These are phyloP conservation scores for Phialophora tarda DNA, from an alignment of 2,329 filamentous ascomycete species.

Conservation along the genomic window DNA sequence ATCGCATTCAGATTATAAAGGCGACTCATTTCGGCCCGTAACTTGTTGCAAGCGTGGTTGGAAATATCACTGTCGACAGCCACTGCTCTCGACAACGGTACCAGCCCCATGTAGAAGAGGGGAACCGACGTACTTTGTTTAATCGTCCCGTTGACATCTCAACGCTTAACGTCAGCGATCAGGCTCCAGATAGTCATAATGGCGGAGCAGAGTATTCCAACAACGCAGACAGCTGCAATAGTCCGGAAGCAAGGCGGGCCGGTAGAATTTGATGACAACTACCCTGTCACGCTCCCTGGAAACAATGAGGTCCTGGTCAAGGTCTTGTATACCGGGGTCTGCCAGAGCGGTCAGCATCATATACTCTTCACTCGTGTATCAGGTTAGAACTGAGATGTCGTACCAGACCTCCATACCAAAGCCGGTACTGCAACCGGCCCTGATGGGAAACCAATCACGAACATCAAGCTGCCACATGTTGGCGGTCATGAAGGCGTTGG, in stretches of 20 bases:
- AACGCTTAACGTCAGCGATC: not conserved
- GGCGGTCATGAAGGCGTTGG: constrained; percentile 55
- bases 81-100: not conserved
- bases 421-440: constrained; percentile 48
- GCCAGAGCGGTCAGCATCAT: constrained; percentile 49
- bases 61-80: not conserved
- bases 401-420: constrained; percentile 50
- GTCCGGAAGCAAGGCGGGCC: constrained; percentile 50
- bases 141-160: not conserved
- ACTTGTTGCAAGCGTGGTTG: not conserved
- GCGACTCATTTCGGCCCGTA: not conserved
- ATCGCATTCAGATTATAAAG: not conserved
- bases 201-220: constrained; percentile 28
- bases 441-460: constrained; percentile 50
- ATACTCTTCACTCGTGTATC: not conserved
- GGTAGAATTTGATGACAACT: constrained; percentile 50
- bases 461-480: constrained; percentile 54
- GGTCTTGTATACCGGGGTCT: constrained; percentile 54
- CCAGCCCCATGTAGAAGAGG: not conserved
- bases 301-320: constrained; percentile 53
- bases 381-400: not conserved
- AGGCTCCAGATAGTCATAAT: constrained; percentile 10
- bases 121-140: not conserved
- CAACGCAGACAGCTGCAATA: constrained; percentile 49
- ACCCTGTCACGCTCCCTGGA: constrained; percentile 49